phyloP scores from a whole-genome alignment of 202 grass and related monocot genomes.

The Elaeis oleifera region DNA sequence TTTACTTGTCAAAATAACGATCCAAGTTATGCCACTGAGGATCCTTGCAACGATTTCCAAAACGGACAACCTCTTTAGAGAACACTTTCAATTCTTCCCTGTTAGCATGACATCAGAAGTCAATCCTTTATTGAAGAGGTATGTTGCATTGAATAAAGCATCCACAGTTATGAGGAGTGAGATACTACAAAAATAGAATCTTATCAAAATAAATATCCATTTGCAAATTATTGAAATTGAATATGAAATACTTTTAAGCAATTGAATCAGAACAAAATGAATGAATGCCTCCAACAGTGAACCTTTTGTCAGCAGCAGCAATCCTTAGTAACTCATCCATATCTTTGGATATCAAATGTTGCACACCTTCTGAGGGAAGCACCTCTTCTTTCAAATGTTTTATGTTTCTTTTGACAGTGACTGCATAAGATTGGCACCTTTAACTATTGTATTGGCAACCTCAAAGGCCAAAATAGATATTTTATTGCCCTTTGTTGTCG shows the following conservation, averaged over 20 bases:
- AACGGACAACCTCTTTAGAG: slow-evolving; percentile 75
- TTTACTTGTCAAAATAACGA: slow-evolving; percentile 88
- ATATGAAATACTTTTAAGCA: no score
- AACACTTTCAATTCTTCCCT: slow-evolving; percentile 96
- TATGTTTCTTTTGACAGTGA: slow-evolving; percentile 86
- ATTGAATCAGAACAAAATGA: no score
- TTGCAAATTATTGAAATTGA: not conserved
- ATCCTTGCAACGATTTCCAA: slow-evolving; percentile 98
- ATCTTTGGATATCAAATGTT: slow-evolving; percentile 88
- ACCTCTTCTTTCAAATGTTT: slow-evolving; percentile 79
- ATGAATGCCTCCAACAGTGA: not conserved
- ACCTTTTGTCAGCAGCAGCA: slow-evolving; percentile 91
- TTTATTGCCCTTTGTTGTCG: slow-evolving; percentile 67
- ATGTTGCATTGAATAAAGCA: no score
- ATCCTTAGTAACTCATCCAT: slow-evolving; percentile 82
- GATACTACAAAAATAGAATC: slow-evolving; percentile 14
- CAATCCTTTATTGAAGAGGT: not conserved
- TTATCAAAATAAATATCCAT: slow-evolving; percentile 22
- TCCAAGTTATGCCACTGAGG: slow-evolving; percentile 96
- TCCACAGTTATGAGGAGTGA: no score
- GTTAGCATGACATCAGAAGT: slow-evolving; percentile 28
- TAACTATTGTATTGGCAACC: slow-evolving; percentile 93
- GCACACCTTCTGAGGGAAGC: slow-evolving; percentile 85
- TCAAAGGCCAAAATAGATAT: slow-evolving; percentile 95
- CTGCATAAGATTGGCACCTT: slow-evolving; percentile 84